Evolutionary conservation across 2,329 filamentous ascomycete species (phyloP), one percentile per base, ranked within the genome.

Genomic region (Ophiocordyceps camponoti-saundersi): DNA sequence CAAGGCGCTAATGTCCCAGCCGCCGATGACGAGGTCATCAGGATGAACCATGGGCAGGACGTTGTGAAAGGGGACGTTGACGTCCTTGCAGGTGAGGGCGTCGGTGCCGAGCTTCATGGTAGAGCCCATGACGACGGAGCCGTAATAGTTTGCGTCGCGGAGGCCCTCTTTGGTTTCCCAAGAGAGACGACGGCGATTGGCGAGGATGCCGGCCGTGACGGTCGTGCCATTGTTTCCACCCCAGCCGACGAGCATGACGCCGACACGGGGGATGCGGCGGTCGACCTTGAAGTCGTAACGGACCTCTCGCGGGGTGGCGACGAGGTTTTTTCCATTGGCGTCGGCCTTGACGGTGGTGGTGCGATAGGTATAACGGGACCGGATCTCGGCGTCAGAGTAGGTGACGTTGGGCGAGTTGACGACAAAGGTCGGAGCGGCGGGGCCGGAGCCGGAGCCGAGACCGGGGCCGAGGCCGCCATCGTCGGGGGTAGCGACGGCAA

Each of bases 221-320:
- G 92, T 98, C 54, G 87, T 87, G 54, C 92, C 92, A 63, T 98
- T 98, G 79, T 98, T 98, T 61, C 92, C 92, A 67, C 92, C 92
- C 80, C 84, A 90, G 53, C 92, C 92, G 55, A 98, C 90, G 54
- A 98, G 77, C 92, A 98, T 96, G 71, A 95, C 78, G 61, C 92
- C 92, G 55, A 87, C 78, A 75, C 90, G 94, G 67, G 88, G 87
- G 50, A 96, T 77, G 67, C 85, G 85, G 65, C 90, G 87, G 63
- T 95, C 84, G 60, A 92, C 85, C 76, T 95, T 94, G 83, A 98
- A 96, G 73, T 95, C 83, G 66, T 96, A 98, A 56, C 82, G 70
- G 52, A 85, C 92, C 69, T 94, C 84, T 67, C 85, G 85, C 59
- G 92, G 92, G 51, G 78, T 81, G 50, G 88, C 92, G 50, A 89